Conservation (phyloP, 345 rosid species). For the Mallotus nudiflorus region DNA sequence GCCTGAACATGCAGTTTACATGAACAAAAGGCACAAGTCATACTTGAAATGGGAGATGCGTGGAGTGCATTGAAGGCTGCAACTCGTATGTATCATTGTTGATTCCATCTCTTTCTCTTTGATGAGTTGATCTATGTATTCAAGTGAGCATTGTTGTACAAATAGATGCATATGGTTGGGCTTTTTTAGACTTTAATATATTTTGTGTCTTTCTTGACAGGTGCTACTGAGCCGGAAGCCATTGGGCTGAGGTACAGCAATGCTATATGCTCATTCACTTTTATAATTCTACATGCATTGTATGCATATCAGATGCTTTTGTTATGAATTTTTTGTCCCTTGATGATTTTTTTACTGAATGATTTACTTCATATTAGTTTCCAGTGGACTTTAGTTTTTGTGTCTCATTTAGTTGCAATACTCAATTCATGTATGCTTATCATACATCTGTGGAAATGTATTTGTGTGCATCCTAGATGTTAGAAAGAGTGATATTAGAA, state of each 20-base stretch:
- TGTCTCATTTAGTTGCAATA: background rate
- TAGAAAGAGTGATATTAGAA: no score
- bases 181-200: conserved; percentile 1
- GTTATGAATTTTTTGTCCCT: background rate
- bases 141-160: background rate
- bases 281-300: background rate
- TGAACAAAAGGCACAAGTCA: conserved; percentile 90
- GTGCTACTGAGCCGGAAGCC: conserved; percentile 71
- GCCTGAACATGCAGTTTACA: conserved; percentile 68
- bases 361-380: background rate
- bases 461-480: no score
- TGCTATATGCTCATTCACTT: conserved; percentile 37
- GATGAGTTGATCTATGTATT: background rate
- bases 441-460: background rate
- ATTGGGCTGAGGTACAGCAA: conserved; percentile 90
- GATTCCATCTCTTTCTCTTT: background rate
- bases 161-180: background rate
- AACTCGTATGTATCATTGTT: no score
- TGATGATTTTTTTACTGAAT: background rate
- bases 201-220: conserved; percentile 41
- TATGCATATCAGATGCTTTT: background rate
- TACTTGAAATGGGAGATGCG: conserved; percentile 85
- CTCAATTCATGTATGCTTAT: background rate
- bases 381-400: background rate
- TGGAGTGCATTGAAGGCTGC: conserved; percentile 86